These are phyloP conservation scores for Tuber microsphaerosporum DNA, from an alignment of 495 filamentous ascomycete genomes.

Conservation along the genomic window DNA sequence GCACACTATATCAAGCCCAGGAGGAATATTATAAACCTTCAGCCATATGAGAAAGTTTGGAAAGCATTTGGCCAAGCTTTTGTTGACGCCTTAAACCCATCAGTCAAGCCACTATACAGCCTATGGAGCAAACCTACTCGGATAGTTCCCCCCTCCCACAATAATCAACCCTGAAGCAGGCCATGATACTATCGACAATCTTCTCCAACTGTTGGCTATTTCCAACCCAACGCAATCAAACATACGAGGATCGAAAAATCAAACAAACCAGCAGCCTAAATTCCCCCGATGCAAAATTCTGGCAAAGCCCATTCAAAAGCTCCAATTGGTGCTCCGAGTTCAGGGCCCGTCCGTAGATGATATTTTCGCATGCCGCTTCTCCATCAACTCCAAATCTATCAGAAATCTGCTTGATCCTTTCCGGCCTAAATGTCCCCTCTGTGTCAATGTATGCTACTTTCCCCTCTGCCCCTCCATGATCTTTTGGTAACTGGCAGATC, in stretches of 20 bases:
- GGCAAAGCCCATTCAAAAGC: slow-evolving; percentile 58
- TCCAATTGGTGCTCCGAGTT: slow-evolving; percentile 70
- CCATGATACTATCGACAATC: slow-evolving; percentile 74
- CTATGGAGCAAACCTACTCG: slow-evolving; percentile 43
- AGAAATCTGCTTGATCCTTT: slow-evolving; percentile 61
- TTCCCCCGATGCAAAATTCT: slow-evolving; percentile 60
- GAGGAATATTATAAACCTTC: slow-evolving; percentile 50
- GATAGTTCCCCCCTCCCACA: slow-evolving; percentile 67
- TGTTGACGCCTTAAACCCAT: slow-evolving; percentile 51
- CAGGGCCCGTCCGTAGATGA: slow-evolving; percentile 61
- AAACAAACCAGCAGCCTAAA: slow-evolving; percentile 55
- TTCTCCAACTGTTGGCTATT: slow-evolving; percentile 18
- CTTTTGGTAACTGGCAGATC: slow-evolving; percentile 54
- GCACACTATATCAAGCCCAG: slow-evolving; percentile 18
- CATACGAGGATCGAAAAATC: not conserved
- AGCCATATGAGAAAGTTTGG: slow-evolving; percentile 64
- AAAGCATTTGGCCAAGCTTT: slow-evolving; percentile 65
- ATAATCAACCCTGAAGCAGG: slow-evolving; percentile 69
- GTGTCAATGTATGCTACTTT: slow-evolving; percentile 78
- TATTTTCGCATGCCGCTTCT: slow-evolving; percentile 64
- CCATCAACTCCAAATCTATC: slow-evolving; percentile 66
- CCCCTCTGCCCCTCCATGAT: slow-evolving; percentile 66
- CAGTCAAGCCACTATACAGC: not conserved
- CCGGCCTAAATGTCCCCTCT: slow-evolving; percentile 71
- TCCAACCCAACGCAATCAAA: not conserved